phyloP scores from a whole-genome alignment of 2,329 filamentous ascomycete species.

The Mycosphaerella sp. region DNA sequence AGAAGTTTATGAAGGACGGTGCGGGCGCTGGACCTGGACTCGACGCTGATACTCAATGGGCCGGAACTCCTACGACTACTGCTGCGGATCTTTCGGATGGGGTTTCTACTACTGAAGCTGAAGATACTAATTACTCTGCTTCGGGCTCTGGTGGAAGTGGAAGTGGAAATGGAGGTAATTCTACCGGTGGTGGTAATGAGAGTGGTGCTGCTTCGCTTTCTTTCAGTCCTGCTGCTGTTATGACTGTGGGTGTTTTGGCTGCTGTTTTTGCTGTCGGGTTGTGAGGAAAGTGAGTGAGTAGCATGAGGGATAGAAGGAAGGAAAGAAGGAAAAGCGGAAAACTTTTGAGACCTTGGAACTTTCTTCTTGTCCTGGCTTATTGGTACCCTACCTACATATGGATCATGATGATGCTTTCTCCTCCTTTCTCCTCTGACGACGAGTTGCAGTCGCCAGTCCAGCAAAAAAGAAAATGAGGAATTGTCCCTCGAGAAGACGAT shows the following conservation, averaged over 20 bases:
- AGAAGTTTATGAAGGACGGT: slow-evolving; percentile 51
- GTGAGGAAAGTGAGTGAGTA: background rate
- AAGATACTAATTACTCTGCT: slow-evolving; percentile 19
- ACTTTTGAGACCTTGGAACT: too few species aligned
- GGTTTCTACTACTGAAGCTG: slow-evolving; percentile 15
- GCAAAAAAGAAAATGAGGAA: too few species aligned
- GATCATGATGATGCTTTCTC: too few species aligned
- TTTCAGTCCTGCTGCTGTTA: slow-evolving; percentile 17
- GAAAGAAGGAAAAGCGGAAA: too few species aligned
- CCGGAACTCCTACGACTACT: slow-evolving; percentile 45
- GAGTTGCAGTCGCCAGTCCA: too few species aligned
- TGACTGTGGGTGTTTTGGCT: slow-evolving; percentile 7
- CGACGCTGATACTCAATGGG: slow-evolving; percentile 41
- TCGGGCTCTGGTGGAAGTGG: slow-evolving; percentile 1
- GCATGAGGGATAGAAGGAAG: too few species aligned
- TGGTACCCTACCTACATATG: too few species aligned
- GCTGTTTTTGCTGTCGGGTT: slow-evolving; percentile 5
- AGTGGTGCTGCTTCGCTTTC: slow-evolving; percentile 24
- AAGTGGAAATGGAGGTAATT: background rate
- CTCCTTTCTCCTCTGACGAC: too few species aligned
- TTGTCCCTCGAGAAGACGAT: too few species aligned
- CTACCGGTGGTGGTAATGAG: slow-evolving; percentile 20
- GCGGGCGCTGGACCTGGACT: slow-evolving; percentile 53
- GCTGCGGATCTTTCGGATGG: slow-evolving; percentile 38
- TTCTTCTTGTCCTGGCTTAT: too few species aligned